phyloP scores from a whole-genome alignment of 805 yeast genomes.

The Kodamaea hsintzibuensis region DNA sequence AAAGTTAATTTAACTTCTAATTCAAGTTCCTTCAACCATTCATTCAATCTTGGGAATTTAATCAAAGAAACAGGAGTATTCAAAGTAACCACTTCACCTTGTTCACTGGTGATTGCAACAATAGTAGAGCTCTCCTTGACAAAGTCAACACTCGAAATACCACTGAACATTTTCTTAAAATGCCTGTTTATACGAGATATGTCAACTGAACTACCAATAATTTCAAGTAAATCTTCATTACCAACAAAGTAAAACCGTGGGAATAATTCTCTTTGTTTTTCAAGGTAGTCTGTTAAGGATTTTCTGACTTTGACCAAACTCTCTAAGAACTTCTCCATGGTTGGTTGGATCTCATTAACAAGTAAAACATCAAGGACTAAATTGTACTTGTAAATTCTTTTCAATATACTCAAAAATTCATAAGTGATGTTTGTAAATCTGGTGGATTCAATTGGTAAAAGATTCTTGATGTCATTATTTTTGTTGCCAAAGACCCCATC shows the following conservation, averaged over 20 bases:
- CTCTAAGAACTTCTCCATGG: slow-evolving; percentile 53
- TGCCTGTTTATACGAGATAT: slow-evolving; percentile 53
- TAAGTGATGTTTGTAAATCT: slow-evolving; percentile 63
- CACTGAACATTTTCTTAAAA: slow-evolving; percentile 70
- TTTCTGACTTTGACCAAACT: slow-evolving; percentile 59
- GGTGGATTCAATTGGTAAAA: slow-evolving; percentile 69
- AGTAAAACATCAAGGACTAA: slow-evolving; percentile 56
- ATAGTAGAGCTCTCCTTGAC: slow-evolving; percentile 32
- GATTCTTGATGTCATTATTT: slow-evolving; percentile 55
- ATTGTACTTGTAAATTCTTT: slow-evolving; percentile 48
- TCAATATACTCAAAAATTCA: slow-evolving; percentile 57
- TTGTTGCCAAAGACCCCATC: slow-evolving; percentile 68
- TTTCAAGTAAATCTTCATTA: slow-evolving; percentile 83
- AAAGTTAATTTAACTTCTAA: slow-evolving; percentile 50
- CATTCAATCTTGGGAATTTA: slow-evolving; percentile 47
- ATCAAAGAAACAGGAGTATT: slow-evolving; percentile 43
- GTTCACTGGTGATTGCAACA: slow-evolving; percentile 55
- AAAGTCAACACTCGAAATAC: slow-evolving; percentile 48
- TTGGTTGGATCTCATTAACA: slow-evolving; percentile 47
- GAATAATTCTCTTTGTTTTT: slow-evolving; percentile 71
- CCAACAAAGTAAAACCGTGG: slow-evolving; percentile 88
- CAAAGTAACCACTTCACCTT: slow-evolving; percentile 59
- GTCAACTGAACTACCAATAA: slow-evolving; percentile 66
- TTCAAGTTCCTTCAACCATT: slow-evolving; percentile 67
- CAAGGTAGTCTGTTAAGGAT: slow-evolving; percentile 76